phyloP scores from a whole-genome alignment of 148 eudicot genomes.

The Camellia japonica region DNA sequence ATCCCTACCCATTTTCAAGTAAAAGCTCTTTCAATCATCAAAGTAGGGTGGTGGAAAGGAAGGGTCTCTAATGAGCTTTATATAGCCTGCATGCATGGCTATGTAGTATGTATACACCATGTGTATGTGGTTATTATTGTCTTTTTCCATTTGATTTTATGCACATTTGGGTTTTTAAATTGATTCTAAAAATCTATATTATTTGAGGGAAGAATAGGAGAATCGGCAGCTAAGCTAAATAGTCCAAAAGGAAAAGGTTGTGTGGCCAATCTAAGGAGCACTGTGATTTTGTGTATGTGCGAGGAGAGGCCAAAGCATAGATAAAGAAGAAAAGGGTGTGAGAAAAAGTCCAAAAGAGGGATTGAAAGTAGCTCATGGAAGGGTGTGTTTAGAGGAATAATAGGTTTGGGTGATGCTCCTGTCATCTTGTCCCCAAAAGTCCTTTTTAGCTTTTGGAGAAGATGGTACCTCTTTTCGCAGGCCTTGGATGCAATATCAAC shows the following conservation, averaged over 20 bases:
- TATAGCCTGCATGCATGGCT: conserved; percentile 16
- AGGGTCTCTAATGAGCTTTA: neutral
- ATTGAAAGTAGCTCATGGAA: conserved; percentile 65
- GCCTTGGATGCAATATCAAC: too few relatives aligned
- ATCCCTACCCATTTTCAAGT: conserved; percentile 27
- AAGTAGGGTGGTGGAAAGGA: neutral
- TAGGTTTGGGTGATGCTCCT: conserved; percentile 32
- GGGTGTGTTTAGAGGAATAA: conserved; percentile 75
- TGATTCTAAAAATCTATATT: neutral
- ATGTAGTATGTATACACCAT: conserved; percentile 1
- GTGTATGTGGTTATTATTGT: too few relatives aligned
- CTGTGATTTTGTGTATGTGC: conserved; percentile 15
- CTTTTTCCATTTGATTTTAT: too few relatives aligned
- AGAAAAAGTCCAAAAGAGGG: conserved; percentile 47
- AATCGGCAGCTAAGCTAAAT: conserved; percentile 38
- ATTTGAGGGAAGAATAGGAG: conserved; percentile 23
- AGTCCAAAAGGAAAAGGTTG: conserved; percentile 38
- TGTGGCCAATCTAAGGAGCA: conserved; percentile 42
- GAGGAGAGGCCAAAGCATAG: conserved; percentile 30
- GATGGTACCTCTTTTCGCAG: too few relatives aligned
- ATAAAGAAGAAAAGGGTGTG: conserved; percentile 42
- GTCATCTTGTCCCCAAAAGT: conserved; percentile 44
- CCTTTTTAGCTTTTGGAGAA: too few relatives aligned
- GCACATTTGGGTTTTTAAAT: neutral
- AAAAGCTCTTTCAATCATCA: neutral